phyloP scores from a whole-genome alignment of 768 basidiomycete species.

The Mycena floridula region DNA sequence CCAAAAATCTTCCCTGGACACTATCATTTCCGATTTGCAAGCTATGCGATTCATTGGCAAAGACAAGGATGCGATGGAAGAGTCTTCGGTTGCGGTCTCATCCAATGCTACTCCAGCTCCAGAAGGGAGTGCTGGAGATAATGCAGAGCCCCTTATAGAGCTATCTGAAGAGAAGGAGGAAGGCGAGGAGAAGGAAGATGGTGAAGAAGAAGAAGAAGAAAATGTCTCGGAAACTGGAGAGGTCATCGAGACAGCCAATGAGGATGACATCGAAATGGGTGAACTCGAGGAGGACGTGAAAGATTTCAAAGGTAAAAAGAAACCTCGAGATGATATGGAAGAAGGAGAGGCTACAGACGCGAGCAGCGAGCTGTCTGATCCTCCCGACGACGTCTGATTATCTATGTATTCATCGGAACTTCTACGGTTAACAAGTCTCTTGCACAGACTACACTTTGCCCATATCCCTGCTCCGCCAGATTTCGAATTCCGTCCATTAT shows the following conservation, averaged over 20 bases:
- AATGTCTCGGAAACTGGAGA: conserved; percentile 19
- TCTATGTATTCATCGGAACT: conserved; percentile 23
- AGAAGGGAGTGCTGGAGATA: conserved; percentile 21
- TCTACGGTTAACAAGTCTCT: conserved; percentile 72
- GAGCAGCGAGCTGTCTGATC: conserved; percentile 73
- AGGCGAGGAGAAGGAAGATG: conserved; percentile 37
- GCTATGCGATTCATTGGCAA: conserved; percentile 64
- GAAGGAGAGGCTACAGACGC: conserved; percentile 84
- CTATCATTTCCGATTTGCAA: conserved; percentile 55
- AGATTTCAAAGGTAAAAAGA: conserved; percentile 45
- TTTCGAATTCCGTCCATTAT: conserved; percentile 60
- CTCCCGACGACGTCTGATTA: conserved; percentile 42
- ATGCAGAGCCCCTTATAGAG: conserved; percentile 12
- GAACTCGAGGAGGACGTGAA: conserved; percentile 73
- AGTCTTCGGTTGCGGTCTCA: conserved; percentile 36
- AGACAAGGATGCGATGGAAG: conserved; percentile 50
- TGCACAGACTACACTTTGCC: conserved; percentile 59
- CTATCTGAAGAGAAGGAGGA: conserved; percentile 31
- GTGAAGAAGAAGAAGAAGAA: conserved; percentile 30
- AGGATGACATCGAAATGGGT: conserved; percentile 89
- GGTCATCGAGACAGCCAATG: conserved; percentile 19
- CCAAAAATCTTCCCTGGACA: conserved; percentile 64
- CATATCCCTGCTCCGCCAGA: conserved; percentile 50
- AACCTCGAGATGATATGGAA: conserved; percentile 65
- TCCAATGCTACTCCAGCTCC: conserved; percentile 44